Evolutionary conservation across 225 moss, liverwort and hornwort species (phyloP), one percentile per base, ranked within the genome.

Genomic region (Straminergon stramineum): DNA sequence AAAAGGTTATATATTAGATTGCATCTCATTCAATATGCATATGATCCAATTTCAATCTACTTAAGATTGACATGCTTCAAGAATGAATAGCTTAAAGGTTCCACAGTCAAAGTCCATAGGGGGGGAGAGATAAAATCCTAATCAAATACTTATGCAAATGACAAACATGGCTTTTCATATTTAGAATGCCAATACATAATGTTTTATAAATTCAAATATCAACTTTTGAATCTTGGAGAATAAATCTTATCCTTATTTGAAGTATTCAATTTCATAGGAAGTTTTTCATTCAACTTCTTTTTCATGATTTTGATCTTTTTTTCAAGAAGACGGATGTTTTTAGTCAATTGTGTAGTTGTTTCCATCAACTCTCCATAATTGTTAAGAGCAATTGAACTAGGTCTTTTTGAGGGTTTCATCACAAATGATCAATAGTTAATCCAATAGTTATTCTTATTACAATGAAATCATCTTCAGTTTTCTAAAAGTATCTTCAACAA

Each of bases 51-150:
- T 28, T 58, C 2, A 0, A 2, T 62, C 30, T 43, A 20, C 62
- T 57, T 43, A 21, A 43, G 2, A 61, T 43, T 43, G 3, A 62
- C 3, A 58, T 56, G 4, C 26, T 56, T 11, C 5, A n/a, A 81
- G 19, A 41, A 20, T 13, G 13, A 41, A 30, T 81, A 20, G 31
- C 13, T 61, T 41, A 2, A 80, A 31, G 31, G 13, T 61, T 41
- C 1, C 1, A 20, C 30, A 43, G n/a, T 43, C 31, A 43, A 43
- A 61, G 43, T 5, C 8, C 4, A 20, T 20, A 4, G 8, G 2
- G 2, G 26, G 26, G 0, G 13, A 2, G 9, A 9, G 5, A 30
- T 19, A 13, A 81, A 81, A 61, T 28, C 3, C 1, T 1, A 0
- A 28, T 43, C 31, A 61, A 34, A 39, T 6, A 28, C 6, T 81